Evolutionary conservation across 148 eudicot species (phyloP).

Genomic region (Amaranthus palmeri): DNA sequence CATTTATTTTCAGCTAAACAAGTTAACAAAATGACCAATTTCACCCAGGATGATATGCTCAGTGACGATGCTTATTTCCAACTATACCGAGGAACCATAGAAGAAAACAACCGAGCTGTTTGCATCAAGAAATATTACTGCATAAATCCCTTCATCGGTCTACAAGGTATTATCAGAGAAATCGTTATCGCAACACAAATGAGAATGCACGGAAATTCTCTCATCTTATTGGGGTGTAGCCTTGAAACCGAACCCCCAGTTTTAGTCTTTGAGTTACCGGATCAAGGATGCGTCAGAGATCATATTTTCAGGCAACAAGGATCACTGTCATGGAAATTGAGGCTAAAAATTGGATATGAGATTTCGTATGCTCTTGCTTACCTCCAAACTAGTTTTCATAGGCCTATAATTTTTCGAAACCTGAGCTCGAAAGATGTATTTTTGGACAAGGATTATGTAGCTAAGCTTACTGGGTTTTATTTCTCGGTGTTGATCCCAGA

Average conservation of each 20-base stretch:
- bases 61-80: background rate
- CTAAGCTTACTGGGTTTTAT: constrained; percentile 12
- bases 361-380: constrained; percentile 9
- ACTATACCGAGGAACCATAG: background rate
- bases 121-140: background rate
- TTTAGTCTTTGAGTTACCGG: constrained; percentile 6
- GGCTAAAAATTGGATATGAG: constrained; percentile 10
- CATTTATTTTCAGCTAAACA: background rate
- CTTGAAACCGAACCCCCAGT: constrained; percentile 12
- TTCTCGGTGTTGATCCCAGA: constrained; percentile 5
- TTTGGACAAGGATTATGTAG: constrained; percentile 11
- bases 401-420: constrained; percentile 1
- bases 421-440: background rate
- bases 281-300: constrained; percentile 3
- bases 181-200: constrained; percentile 12
- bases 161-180: constrained; percentile 8
- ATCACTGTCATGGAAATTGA: constrained; percentile 4
- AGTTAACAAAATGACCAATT: constrained; percentile 4
- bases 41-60: background rate
- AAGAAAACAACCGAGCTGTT: background rate
- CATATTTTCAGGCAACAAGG: background rate
- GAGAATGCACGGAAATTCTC: background rate
- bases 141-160: background rate
- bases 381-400: constrained; percentile 9
- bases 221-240: constrained; percentile 6